Evolutionary conservation across 768 basidiomycete genomes (phyloP), one percentile per base, ranked within the genome.

Genomic region (Rhizopogon vesiculosus): DNA sequence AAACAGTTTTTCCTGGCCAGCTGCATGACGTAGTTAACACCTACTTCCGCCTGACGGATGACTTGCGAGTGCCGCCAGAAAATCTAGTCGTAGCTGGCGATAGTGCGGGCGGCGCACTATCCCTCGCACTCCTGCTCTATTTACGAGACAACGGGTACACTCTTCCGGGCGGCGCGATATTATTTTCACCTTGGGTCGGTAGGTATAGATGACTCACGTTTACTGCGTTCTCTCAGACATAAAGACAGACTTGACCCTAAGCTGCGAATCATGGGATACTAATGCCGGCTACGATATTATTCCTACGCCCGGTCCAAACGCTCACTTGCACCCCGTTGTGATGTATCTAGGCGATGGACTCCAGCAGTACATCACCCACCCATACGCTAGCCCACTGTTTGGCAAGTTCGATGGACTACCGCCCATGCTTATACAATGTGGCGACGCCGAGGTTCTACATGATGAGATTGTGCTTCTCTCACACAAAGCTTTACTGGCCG

Each of bases 111-210:
- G 96, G 95, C 28, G 94, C 91, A 0, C 73, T 99, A 5, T 77
- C 84, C 25, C 79, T 98, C 1, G 94, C 93, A 0, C 72, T 94
- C 45, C 72, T 96, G 53, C 87, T 98, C 84, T 99, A 99, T 68
- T 81, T 99, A 16, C 80, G 96, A n/a, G 96, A 99, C 66, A 89
- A 95, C 61, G 73, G 76, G 15, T 95, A 96, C 67, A 81, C 87
- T 1, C 64, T 96, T 5, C 96, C 96, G 8, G 83, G 87, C 29
- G 92, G 87, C 3, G 87, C 87, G 7, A 91, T 98, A 29, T 69
- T 97, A 40, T 86, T 98, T 82, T 93, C 89, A 22, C 94, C 94
- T 5, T 98, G 94, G 94, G 93, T 96, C 61, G 93, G 94, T 87
- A 56, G 74, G 91, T 82, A 29, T 33, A 41, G 35, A 9, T 57